These are phyloP conservation scores for Pascua guehoae DNA, from an alignment of 1,284 basidiomycete genomes.

Conservation along the genomic window DNA sequence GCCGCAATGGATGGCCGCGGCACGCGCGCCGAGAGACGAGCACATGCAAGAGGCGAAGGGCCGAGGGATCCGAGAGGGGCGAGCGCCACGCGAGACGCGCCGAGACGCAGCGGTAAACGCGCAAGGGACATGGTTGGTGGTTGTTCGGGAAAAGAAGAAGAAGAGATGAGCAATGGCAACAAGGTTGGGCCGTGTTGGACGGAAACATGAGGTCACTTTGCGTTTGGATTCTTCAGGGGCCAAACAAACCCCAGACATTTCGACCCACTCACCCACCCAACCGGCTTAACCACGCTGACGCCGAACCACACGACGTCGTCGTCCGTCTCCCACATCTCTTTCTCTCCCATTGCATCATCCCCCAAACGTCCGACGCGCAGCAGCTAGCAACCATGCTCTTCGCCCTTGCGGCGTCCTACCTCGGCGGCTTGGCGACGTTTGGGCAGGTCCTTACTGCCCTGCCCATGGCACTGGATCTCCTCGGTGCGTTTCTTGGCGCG, in stretches of 20 bases:
- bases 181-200: too few relatives aligned
- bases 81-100: not conserved
- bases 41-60: too few relatives aligned
- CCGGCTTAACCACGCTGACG: not conserved
- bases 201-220: too few relatives aligned
- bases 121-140: not conserved
- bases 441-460: constrained; percentile 43
- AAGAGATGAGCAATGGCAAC: not conserved
- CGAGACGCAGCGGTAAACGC: constrained; percentile 1
- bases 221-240: too few relatives aligned
- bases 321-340: not conserved
- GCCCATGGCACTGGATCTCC: constrained; percentile 43
- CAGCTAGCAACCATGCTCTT: constrained; percentile 6
- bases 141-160: not conserved
- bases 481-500: constrained; percentile 29
- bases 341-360: not conserved
- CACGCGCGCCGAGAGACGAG: too few relatives aligned
- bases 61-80: too few relatives aligned
- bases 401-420: constrained; percentile 25
- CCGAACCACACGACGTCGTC: not conserved
- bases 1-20: too few relatives aligned
- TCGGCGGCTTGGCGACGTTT: constrained; percentile 45
- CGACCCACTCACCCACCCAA: not conserved
- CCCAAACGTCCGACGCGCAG: constrained; percentile 2
- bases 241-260: too few relatives aligned